A percentile compares a stretch with the other conserved stretches of the same genome.
Conservation (phyloP, 371 early-diverging fungal species). For the Rhizoclosmatium hyalinum region DNA sequence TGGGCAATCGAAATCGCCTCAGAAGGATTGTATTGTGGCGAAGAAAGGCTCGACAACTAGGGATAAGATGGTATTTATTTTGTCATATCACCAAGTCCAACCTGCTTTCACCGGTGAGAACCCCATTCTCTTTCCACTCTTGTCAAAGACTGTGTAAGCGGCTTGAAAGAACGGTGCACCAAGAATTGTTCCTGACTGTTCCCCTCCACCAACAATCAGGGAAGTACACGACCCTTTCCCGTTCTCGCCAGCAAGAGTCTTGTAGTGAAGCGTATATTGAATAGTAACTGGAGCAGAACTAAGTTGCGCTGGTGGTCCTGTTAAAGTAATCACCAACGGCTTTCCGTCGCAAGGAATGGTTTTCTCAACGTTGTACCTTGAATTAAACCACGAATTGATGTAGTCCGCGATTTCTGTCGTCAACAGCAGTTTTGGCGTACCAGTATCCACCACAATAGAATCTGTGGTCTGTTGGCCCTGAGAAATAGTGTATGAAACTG, state of each 20-base stretch:
- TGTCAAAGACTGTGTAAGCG: conserved; percentile 14
- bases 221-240: neutral
- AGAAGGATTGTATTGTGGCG: too few species aligned
- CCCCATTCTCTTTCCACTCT: neutral
- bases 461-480: too few species aligned
- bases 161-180: conserved; percentile 19
- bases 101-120: neutral
- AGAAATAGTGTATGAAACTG: too few species aligned
- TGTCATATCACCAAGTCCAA: neutral
- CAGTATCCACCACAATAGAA: conserved; percentile 1
- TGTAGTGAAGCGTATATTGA: too few species aligned
- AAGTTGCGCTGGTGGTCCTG: neutral
- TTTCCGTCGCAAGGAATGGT: conserved; percentile 10
- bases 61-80: too few species aligned
- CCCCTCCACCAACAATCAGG: conserved; percentile 1
- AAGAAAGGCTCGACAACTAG: too few species aligned
- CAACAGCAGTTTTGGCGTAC: conserved; percentile 8
- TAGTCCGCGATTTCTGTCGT: neutral
- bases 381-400: conserved; percentile 18
- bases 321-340: neutral
- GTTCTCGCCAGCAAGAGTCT: neutral
- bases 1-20: too few species aligned
- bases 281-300: neutral
- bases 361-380: neutral
- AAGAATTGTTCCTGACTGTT: conserved; percentile 4